Base-by-base conservation (phyloP, 352 stramenopile species). In the Phytopythium cucurbitacearum region DNA sequence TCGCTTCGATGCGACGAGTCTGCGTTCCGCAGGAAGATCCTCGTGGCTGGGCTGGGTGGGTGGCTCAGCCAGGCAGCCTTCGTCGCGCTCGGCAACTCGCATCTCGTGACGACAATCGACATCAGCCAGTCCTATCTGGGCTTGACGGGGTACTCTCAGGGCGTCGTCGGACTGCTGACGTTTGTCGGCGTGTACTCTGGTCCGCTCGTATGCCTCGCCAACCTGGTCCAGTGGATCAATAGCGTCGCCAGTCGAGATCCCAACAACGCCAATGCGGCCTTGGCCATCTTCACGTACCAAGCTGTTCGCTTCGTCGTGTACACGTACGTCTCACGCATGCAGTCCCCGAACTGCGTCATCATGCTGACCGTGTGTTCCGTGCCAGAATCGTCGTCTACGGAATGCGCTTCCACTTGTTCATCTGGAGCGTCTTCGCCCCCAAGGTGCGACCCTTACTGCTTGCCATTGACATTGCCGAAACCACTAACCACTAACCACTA, bases 361-460 rank as follows among this genome's bases (percentile, higher is more conserved):
- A 4, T 32, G 40, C 48, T n/a, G 48, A 10, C 33, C 64, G 16
- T 59, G 1, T 56, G 36, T 21, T 11, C 10, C 28, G 28, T 16
- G 40, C 21, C 52, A 96, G 83, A 9, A 56, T 85, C 9, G 71
- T 96, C 40, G 80, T 96, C 21, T 95, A 85, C 48, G 71, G 88
- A 10, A 94, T 96, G 85, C 82, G 87, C 39, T 93, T 93, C 57
- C 87, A 96, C 60, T 66, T 96, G 43, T 96, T 96, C 53, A 91
- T 96, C 48, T 96, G 87, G 87, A 95, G 85, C 39, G 87, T 96
- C 5, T 96, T 95, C 42, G 87, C 87, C 5, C 87, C 87, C 7
- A 95, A 95, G 77, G 85, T 95, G 60, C 16, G 43, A 38, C 3
- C 37, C 2, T 3, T 13, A 40, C 5, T 8, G 21, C 3, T 36